phyloP scores from a whole-genome alignment of 495 filamentous ascomycete species.

The Tuber aestivum region DNA sequence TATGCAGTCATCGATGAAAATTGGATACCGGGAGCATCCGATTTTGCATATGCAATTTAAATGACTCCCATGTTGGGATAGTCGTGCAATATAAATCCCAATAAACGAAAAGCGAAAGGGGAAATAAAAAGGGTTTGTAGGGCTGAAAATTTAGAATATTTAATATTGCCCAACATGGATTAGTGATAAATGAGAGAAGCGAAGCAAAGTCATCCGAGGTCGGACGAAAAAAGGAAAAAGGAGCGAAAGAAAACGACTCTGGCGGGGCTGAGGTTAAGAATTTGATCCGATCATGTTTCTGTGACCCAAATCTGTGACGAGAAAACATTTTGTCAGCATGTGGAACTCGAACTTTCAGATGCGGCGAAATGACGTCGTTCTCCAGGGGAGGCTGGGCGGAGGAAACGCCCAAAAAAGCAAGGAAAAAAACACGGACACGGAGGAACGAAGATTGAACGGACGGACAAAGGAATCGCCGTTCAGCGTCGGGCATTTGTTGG shows the following conservation, averaged over 20 bases:
- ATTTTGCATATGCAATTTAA: neutral
- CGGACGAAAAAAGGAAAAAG: constrained; percentile 13
- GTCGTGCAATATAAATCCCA: neutral
- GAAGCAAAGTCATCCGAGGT: constrained; percentile 15
- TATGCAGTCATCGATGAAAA: neutral
- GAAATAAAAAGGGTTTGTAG: constrained; percentile 7
- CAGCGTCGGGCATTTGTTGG: neutral
- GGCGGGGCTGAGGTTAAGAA: constrained; percentile 3
- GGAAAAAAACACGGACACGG: neutral
- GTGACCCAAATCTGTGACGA: constrained; percentile 60
- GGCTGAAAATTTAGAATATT: constrained; percentile 16
- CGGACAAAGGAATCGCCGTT: neutral
- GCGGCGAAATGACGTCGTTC: neutral
- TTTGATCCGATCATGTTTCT: constrained; percentile 44
- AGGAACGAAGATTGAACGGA: neutral
- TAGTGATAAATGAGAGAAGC: constrained; percentile 16
- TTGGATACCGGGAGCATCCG: neutral
- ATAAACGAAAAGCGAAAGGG: constrained; percentile 8
- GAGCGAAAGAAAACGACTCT: constrained; percentile 5
- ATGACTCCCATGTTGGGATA: neutral
- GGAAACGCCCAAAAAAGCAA: neutral
- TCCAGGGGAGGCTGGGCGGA: neutral
- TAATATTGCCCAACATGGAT: constrained; percentile 21
- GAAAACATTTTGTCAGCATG: constrained; percentile 22
- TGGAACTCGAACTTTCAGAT: neutral